Percentiles rank a stretch among this genome's conserved stretches.
phyloP scores from a whole-genome alignment of 495 filamentous ascomycete genomes.

The Aspergillus funiculosus region DNA sequence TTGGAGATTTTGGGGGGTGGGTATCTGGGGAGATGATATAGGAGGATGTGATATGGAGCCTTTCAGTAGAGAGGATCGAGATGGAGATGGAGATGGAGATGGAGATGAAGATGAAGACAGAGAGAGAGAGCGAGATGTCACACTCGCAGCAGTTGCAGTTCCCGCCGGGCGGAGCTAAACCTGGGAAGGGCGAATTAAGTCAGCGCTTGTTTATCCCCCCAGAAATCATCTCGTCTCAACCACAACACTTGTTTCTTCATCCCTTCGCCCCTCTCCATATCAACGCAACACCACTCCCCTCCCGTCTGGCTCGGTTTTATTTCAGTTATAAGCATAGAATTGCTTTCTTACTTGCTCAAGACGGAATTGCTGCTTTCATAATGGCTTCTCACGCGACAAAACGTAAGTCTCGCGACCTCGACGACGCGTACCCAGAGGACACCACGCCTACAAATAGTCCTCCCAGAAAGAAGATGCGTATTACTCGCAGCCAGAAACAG shows the following conservation, averaged over 20 bases:
- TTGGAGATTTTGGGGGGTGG: conserved; percentile 1
- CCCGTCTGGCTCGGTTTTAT: neutral
- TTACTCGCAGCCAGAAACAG: conserved; percentile 78
- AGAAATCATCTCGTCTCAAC: neutral
- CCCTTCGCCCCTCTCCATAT: conserved; percentile 12
- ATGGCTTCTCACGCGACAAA: conserved; percentile 56
- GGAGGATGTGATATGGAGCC: no score
- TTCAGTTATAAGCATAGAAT: no score
- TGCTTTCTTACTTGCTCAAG: neutral
- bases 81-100: conserved; percentile 8
- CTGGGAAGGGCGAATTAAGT: conserved; percentile 24
- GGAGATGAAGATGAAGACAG: conserved; percentile 10
- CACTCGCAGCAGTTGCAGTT: conserved; percentile 6
- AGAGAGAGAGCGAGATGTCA: conserved; percentile 19
- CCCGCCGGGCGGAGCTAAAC: conserved; percentile 11
- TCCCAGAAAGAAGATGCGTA: conserved; percentile 54
- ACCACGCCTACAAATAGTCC: conserved; percentile 53
- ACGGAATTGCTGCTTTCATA: conserved; percentile 6
- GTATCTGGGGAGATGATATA: no score
- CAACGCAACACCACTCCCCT: neutral
- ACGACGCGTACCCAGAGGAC: conserved; percentile 28
- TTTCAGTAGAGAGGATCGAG: neutral
- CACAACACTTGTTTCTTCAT: conserved; percentile 17
- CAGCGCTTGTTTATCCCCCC: conserved; percentile 27
- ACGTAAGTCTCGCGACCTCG: conserved; percentile 50